Base-by-base conservation (phyloP, 2,329 filamentous ascomycete species). In the Albophoma yamanashiensis region DNA sequence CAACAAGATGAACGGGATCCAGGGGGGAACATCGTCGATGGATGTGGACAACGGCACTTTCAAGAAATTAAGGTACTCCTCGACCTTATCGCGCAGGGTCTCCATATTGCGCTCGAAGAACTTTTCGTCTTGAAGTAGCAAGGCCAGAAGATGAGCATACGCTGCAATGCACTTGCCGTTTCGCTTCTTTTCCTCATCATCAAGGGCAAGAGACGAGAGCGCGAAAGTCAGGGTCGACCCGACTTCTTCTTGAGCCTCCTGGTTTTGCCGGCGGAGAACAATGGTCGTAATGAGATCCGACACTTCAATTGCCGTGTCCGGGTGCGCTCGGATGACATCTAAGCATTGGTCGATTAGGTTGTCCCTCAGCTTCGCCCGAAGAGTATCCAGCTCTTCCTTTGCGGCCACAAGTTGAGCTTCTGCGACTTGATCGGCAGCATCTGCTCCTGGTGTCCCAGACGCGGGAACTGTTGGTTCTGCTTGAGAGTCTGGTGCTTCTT, bases 1-100 rank as follows among this genome's bases (percentile, higher is more conserved):
- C 20, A 97, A 81, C 40, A 99, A 79, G 39, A 97, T 86, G 68
- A 94, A 92, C 15, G 91, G 89, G 64, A 97, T 88, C 92, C 93
- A 99, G 1, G 91, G 89, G 5, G 92, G 89, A n/a, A 91, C 79
- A 61, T 94, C 89, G 56, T 96, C 90, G 0, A 82, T 77, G 4
- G 88, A 80, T 60, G 87, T 83, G 34, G 86, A 83, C 0, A 84
- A 77, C 6, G 84, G 79, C 4, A 92, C 77, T 67, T 89, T 88
- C 66, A 99, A 83, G 71, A 97, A 97, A 2, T 79, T 81, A 36
- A 96, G 80, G 63, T 97, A 85, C 43, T 86, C 86, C 12, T 80
- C 79, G 47, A 97, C 88, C 67, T 88, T 91, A 22, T 90, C 86
- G 69, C 88, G 89, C 31, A 99, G 75, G 43, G 87, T 86, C 36